A percentile compares a stretch with the other conserved stretches of the same genome.
phyloP scores from a whole-genome alignment of 495 filamentous ascomycete genomes.

The Penicillium antarcticum region DNA sequence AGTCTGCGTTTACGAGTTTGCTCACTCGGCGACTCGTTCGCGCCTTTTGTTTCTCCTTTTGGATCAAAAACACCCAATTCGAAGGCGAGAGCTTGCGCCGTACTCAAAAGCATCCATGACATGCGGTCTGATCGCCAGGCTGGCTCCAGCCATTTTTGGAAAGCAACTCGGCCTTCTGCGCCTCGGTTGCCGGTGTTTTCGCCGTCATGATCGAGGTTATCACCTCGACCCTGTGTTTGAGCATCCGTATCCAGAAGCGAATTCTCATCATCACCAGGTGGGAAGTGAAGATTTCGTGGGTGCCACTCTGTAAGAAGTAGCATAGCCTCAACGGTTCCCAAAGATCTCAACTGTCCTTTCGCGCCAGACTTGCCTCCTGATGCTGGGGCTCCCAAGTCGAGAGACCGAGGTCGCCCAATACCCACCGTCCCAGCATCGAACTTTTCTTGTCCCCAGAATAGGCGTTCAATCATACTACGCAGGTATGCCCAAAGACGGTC shows the following conservation, averaged over 20 bases:
- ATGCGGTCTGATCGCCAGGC: constrained; percentile 96
- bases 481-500: constrained; percentile 95
- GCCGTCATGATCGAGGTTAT: constrained; percentile 36
- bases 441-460: constrained; percentile 94
- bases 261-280: constrained; percentile 76
- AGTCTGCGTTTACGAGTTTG: constrained; percentile 76
- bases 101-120: constrained; percentile 97
- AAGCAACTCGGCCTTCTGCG: constrained; percentile 58
- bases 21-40: constrained; percentile 59
- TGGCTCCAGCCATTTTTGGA: constrained; percentile 93
- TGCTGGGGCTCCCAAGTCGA: constrained; percentile 57
- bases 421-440: constrained; percentile 86
- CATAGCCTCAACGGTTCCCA: constrained; percentile 91
- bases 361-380: constrained; percentile 43
- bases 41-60: constrained; percentile 49
- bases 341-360: constrained; percentile 78
- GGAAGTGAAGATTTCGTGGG: constrained; percentile 90
- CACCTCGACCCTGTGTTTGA: constrained; percentile 32
- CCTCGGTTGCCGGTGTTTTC: constrained; percentile 26
- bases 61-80: constrained; percentile 95
- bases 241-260: constrained; percentile 53
- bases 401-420: constrained; percentile 59
- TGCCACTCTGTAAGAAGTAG: constrained; percentile 97
- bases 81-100: constrained; percentile 82
- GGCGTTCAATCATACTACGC: constrained; percentile 86